Conservation (phyloP, 805 yeast species). For the Metschnikowia orientalis region DNA sequence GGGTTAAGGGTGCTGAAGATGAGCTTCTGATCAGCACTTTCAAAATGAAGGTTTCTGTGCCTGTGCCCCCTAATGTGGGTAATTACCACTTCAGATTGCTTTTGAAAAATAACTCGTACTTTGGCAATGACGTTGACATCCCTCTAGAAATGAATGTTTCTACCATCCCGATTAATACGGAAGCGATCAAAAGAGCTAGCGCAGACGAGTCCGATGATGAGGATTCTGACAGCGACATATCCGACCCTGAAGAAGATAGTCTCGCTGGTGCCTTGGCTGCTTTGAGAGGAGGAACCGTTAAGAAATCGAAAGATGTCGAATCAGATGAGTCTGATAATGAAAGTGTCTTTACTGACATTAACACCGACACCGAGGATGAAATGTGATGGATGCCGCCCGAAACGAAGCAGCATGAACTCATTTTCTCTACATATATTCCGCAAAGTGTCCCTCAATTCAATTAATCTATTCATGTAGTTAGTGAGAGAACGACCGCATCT, state of each 20-base stretch:
- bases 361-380: conserved; percentile 41
- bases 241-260: conserved; percentile 71
- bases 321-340: conserved; percentile 36
- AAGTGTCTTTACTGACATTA: conserved; percentile 41
- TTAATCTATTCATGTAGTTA: conserved; percentile 28
- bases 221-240: conserved; percentile 50
- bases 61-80: conserved; percentile 75
- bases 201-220: conserved; percentile 34
- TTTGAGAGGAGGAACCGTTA: conserved; percentile 57
- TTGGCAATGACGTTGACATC: conserved; percentile 74
- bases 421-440: too few species aligned
- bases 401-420: too few species aligned
- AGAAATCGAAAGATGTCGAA: conserved; percentile 32
- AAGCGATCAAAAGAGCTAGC: conserved; percentile 23
- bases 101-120: conserved; percentile 70
- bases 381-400: too few species aligned
- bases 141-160: conserved; percentile 69
- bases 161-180: conserved; percentile 34
- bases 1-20: conserved; percentile 37
- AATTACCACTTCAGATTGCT: conserved; percentile 63
- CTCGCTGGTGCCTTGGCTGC: conserved; percentile 73
- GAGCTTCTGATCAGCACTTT: conserved; percentile 59
- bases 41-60: conserved; percentile 66
- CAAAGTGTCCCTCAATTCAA: too few species aligned
- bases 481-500: conserved; percentile 42